These are phyloP conservation scores for Fimicolochytrium jonesii DNA, from an alignment of 192 early-diverging fungal genomes.

Conservation along the genomic window DNA sequence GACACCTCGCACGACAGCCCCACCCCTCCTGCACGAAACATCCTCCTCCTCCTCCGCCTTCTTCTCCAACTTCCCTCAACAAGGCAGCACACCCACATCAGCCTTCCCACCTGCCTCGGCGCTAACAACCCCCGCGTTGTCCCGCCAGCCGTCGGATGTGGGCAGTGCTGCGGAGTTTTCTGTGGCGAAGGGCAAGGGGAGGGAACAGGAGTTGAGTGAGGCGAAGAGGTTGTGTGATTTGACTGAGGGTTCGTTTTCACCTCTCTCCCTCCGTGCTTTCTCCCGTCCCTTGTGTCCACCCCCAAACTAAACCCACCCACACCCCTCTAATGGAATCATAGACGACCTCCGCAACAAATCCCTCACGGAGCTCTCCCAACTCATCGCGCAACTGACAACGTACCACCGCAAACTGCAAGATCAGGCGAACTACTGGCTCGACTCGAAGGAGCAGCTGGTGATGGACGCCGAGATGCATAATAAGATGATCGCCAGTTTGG, in stretches of 20 bases:
- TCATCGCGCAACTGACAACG: conserved; percentile 29
- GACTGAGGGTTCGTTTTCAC: conserved; percentile 35
- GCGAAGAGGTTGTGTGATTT: conserved; percentile 45
- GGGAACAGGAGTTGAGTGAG: conserved; percentile 37
- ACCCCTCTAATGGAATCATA: background rate
- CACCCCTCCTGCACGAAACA: background rate
- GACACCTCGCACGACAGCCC: background rate
- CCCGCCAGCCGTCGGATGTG: no score
- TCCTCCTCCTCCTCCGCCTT: background rate
- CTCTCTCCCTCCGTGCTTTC: background rate
- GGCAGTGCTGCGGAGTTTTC: no score
- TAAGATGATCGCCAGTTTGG: conserved; percentile 60
- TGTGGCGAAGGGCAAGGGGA: background rate
- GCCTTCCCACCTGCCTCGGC: no score
- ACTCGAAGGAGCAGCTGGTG: conserved; percentile 54
- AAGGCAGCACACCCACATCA: no score
- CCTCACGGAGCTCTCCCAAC: conserved; percentile 30
- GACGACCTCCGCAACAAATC: conserved; percentile 46
- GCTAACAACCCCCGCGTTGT: no score
- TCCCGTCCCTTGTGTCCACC: background rate
- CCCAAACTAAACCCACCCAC: background rate
- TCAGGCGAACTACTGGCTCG: conserved; percentile 53
- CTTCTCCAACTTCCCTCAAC: no score
- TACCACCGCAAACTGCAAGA: conserved; percentile 45
- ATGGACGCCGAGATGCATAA: conserved; percentile 66